Evolutionary conservation across 2,329 filamentous ascomycete genomes (phyloP).

Genomic region (Penicillium sp.): DNA sequence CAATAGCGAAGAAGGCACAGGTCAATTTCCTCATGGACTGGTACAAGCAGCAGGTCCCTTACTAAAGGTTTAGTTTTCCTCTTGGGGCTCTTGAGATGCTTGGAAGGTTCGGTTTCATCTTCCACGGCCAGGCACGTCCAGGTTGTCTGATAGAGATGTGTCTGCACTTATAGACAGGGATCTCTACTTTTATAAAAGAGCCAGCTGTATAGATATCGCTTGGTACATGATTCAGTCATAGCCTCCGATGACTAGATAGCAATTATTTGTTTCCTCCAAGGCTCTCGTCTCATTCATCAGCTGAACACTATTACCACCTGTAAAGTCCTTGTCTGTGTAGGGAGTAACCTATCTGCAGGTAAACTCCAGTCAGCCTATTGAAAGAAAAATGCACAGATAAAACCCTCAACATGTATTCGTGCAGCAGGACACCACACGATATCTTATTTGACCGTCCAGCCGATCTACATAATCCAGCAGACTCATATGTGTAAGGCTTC

Average conservation of each 20-base stretch:
- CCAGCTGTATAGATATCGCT: too few species aligned
- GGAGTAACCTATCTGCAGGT: background rate
- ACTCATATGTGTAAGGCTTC: background rate
- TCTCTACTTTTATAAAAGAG: background rate
- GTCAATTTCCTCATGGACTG: constrained; percentile 24
- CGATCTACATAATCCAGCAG: background rate
- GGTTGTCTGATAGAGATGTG: too few species aligned
- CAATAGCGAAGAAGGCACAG: constrained; percentile 19
- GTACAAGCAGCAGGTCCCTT: constrained; percentile 20
- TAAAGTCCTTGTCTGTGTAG: background rate
- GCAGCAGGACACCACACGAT: background rate
- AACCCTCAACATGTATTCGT: background rate
- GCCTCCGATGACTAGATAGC: background rate
- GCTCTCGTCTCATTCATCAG: background rate
- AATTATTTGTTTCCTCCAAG: background rate
- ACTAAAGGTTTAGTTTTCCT: background rate
- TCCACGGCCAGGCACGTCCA: too few species aligned
- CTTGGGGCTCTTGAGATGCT: too few species aligned
- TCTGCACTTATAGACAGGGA: too few species aligned
- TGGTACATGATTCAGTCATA: background rate
- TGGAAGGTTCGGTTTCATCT: too few species aligned
- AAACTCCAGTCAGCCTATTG: background rate
- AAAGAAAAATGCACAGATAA: background rate
- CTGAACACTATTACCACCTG: background rate
- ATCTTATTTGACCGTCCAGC: background rate